Base-by-base conservation (phyloP, 1,284 basidiomycete species). In the Leucoagaricus sp. region DNA sequence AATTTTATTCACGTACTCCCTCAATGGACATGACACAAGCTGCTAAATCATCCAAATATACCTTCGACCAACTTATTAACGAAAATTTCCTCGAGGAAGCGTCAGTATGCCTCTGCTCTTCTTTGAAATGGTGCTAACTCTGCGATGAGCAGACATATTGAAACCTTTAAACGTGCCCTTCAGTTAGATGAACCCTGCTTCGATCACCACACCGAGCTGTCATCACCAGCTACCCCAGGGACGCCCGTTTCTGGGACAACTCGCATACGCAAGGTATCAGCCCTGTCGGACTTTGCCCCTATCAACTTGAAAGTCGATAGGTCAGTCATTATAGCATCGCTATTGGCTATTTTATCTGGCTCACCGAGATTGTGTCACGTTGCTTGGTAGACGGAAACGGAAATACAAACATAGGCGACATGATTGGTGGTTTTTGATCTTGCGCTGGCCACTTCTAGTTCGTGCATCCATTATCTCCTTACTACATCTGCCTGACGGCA, bases 201-300 rank as follows among this genome's bases (percentile, higher is more conserved):
- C 36, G 78, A 79, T 49, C 76, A 78, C 41, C 72, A 75, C 48
- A 72, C 74, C 17, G 61, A 64, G 62, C 21, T 68, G 52, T 65
- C 68, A 28, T 72, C 74, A 13, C 72, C 73, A 13, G 68, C 67
- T 45, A 63, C 72, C 26, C 71, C 73, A 42, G 72, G 72, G 19
- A 70, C 68, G 15, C 71, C 76, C 19, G 33, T 57, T 64, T 31
- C 61, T 67, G 29, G 64, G 67, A 19, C 70, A 68, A 53, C 73
- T 17, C 76, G 76, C 28, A 75, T 82, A 33, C 73, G 88, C 66
- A 94, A 93, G 73, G 85, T 97, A 13, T 88, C 91, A 51, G 94
- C 94, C 0, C 76, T 96, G 44, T 93, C 90, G 9, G 95, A 97
- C 71, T 98, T 96, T 69, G 95, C 95, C 1, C 95, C 95, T 0